A percentile compares a stretch with the other conserved stretches of the same genome.
phyloP scores from a whole-genome alignment of 108 stramenopile genomes.

The Aurantiochytrium sp. region DNA sequence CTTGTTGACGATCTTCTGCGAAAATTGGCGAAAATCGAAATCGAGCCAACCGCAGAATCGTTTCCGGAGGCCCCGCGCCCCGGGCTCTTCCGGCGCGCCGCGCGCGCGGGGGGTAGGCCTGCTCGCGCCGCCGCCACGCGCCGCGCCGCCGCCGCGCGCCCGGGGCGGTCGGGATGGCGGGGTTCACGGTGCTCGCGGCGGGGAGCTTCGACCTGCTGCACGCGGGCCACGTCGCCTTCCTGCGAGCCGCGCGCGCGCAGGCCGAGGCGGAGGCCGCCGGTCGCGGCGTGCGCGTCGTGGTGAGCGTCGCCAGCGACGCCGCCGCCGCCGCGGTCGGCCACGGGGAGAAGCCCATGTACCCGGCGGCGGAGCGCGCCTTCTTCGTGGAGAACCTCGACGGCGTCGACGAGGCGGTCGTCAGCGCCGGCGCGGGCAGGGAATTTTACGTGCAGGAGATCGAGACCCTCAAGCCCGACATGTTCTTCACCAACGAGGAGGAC shows the following conservation, averaged over 20 bases:
- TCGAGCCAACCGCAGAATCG: too few relatives aligned
- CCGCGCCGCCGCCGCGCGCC: too few relatives aligned
- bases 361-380: not conserved
- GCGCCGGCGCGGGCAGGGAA: not conserved
- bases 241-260: not conserved
- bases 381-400: not conserved
- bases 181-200: not conserved
- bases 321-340: not conserved
- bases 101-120: too few relatives aligned
- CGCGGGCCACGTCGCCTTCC: not conserved
- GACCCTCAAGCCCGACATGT: not conserved
- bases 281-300: not conserved
- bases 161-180: too few relatives aligned
- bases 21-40: too few relatives aligned
- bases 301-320: not conserved
- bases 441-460: not conserved
- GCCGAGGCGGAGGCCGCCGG: not conserved
- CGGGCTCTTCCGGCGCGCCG: too few relatives aligned
- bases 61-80: too few relatives aligned
- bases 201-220: not conserved
- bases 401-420: not conserved
- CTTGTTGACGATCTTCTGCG: too few relatives aligned
- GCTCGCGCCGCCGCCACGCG: too few relatives aligned
- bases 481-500: not conserved
- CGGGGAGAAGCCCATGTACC: not conserved